These are phyloP conservation scores for Erysimum cheiranthoides DNA, from an alignment of 345 rosid genomes.

Conservation along the genomic window DNA sequence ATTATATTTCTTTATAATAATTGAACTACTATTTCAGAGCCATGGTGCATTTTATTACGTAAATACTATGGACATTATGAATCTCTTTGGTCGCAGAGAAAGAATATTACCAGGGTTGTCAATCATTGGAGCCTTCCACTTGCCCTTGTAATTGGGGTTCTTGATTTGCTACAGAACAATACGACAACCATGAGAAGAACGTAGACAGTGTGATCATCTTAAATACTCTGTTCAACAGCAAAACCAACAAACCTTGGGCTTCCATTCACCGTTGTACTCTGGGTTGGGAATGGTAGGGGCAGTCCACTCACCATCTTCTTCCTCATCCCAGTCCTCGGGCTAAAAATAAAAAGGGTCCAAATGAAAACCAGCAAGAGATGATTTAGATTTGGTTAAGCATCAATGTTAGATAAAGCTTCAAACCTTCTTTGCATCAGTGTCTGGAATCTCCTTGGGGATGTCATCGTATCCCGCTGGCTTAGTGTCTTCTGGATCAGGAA, in stretches of 20 bases:
- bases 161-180: conserved; percentile 73
- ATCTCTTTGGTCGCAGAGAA: neutral
- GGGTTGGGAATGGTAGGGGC: conserved; percentile 93
- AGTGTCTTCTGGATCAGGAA: conserved; percentile 90
- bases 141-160: conserved; percentile 94
- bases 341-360: conserved; percentile 28
- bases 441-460: conserved; percentile 89
- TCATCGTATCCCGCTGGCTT: conserved; percentile 99
- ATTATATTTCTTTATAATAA: neutral
- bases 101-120: conserved; percentile 86
- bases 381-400: neutral
- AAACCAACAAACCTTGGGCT: conserved; percentile 72
- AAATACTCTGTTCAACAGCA: neutral
- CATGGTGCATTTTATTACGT: conserved; percentile 5
- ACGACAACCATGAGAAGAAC: conserved; percentile 9
- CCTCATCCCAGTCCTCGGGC: conserved; percentile 99
- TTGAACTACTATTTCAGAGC: neutral
- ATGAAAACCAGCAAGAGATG: neutral
- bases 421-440: conserved; percentile 94
- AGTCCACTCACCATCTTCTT: conserved; percentile 99
- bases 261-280: conserved; percentile 96
- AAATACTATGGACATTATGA: neutral
- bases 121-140: conserved; percentile 97
- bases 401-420: neutral
- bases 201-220: neutral